Base-by-base conservation (phyloP, 805 yeast genomes). In the Isabelozyma rhagii region DNA sequence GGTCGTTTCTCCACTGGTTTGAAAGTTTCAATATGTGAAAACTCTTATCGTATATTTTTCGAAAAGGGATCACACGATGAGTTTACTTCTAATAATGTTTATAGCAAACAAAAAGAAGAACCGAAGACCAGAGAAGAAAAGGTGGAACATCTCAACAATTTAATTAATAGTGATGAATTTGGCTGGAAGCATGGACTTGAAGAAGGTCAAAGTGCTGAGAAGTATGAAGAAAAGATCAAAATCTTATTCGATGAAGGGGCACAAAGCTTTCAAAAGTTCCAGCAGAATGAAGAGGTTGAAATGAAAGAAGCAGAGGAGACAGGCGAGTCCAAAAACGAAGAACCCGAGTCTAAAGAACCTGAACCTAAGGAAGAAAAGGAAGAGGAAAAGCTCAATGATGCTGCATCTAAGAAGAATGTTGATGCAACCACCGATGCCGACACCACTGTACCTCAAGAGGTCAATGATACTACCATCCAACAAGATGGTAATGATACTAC, bases 51-150 rank as follows among this genome's bases (percentile, higher is more conserved):
- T 54, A 69, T 94, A 60, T 84, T 87, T 62, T 91, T 93, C 63
- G 96, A 89, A 62, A 78, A 86, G 4, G 84, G 79, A 5, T 82
- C 96, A 0, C 82, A 79, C 55, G 99, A 94, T 69, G 85, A 84
- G 54, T 90, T 87, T 59, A 79, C 89, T 2, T 77, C 96, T 45
- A 77, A 75, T 52, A 69, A 84, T 1, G 71, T 81, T 14, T 83
- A 74, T 52, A 71, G 63, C 48, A 74, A 66, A 47, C 73, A 67
- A 29, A 49, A 58, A 2, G 72, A 65, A 14, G 63, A 63, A 9
- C 43, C 50, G 15, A 49, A 56, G 41, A 47, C 59, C 6, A 60
- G 51, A n/a, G 64, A 58, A 8, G 74, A 68, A 17, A 74, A 68
- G 54, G 54, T 63, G 7, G 58, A 64, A 4, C 55, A 63, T 9